A percentile compares a stretch with the other conserved stretches of the same genome.
phyloP scores from a whole-genome alignment of 1,284 basidiomycete species.

The Cutaneotrichosporon dermatis region DNA sequence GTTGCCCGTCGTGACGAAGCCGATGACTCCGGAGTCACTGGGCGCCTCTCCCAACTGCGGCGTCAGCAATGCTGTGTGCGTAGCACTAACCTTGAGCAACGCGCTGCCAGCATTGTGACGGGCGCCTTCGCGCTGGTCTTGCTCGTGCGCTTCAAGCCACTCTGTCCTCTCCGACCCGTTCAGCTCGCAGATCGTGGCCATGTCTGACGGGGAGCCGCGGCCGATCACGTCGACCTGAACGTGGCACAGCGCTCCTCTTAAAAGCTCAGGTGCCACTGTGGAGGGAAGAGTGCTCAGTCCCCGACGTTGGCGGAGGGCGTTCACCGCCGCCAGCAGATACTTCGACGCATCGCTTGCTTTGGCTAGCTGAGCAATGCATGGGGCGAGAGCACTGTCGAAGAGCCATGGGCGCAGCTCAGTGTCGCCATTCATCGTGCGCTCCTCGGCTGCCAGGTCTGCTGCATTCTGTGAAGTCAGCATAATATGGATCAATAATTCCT shows the following conservation, averaged over 20 bases:
- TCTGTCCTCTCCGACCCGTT: conserved; percentile 53
- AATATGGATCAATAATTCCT: background rate
- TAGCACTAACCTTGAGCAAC: background rate
- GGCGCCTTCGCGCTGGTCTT: background rate
- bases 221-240: conserved; percentile 60
- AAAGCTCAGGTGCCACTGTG: conserved; percentile 52
- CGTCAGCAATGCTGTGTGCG: conserved; percentile 19
- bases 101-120: background rate
- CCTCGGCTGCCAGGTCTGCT: conserved; percentile 11
- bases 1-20: conserved; percentile 74
- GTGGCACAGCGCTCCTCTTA: conserved; percentile 60
- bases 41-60: conserved; percentile 53
- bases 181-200: conserved; percentile 65
- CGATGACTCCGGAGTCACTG: conserved; percentile 55
- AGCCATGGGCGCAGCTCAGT: conserved; percentile 58
- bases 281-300: conserved; percentile 50
- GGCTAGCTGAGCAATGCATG: conserved; percentile 10
- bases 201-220: conserved; percentile 67
- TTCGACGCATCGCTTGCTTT: conserved; percentile 13
- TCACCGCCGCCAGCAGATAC: conserved; percentile 57
- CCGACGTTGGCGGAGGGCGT: conserved; percentile 59
- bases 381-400: conserved; percentile 53
- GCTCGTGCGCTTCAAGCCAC: conserved; percentile 50
- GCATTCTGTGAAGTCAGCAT: background rate
- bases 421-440: conserved; percentile 39